These are phyloP conservation scores for Candida labiduridarum DNA, from an alignment of 1,139 yeast species.

Conservation along the genomic window DNA sequence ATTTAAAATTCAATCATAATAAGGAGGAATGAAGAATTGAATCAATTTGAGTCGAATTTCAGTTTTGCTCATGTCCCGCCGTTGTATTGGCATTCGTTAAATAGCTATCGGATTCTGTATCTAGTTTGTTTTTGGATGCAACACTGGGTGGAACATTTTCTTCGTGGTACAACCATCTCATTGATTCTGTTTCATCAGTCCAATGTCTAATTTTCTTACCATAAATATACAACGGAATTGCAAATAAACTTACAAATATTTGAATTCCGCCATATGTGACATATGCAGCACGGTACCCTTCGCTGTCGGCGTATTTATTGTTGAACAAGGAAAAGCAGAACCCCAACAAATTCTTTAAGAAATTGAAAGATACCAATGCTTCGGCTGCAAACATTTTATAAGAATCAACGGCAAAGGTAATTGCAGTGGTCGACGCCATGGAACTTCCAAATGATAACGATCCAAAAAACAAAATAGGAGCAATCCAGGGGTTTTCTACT, in stretches of 20 bases:
- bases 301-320: slow-evolving; percentile 41
- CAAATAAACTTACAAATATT: slow-evolving; percentile 49
- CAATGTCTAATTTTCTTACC: slow-evolving; percentile 56
- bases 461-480: slow-evolving; percentile 59
- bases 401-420: slow-evolving; percentile 61
- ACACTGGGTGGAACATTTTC: slow-evolving; percentile 22
- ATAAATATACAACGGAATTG: slow-evolving; percentile 55
- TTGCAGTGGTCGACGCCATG: slow-evolving; percentile 62
- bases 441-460: slow-evolving; percentile 61
- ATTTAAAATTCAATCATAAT: background rate
- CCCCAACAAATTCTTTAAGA: slow-evolving; percentile 57
- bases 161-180: slow-evolving; percentile 34
- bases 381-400: slow-evolving; percentile 63
- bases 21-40: no score
- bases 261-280: slow-evolving; percentile 58
- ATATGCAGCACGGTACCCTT: slow-evolving; percentile 52
- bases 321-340: slow-evolving; percentile 61
- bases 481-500: slow-evolving; percentile 56
- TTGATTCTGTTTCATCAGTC: slow-evolving; percentile 47
- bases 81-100: slow-evolving; percentile 1
- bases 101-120: slow-evolving; percentile 2
- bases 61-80: background rate
- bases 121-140: slow-evolving; percentile 5
- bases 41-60: no score
- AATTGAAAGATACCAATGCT: slow-evolving; percentile 57